Evolutionary conservation across 2,329 filamentous ascomycete species (phyloP).

Genomic region (Macrophomina phaseolina): DNA sequence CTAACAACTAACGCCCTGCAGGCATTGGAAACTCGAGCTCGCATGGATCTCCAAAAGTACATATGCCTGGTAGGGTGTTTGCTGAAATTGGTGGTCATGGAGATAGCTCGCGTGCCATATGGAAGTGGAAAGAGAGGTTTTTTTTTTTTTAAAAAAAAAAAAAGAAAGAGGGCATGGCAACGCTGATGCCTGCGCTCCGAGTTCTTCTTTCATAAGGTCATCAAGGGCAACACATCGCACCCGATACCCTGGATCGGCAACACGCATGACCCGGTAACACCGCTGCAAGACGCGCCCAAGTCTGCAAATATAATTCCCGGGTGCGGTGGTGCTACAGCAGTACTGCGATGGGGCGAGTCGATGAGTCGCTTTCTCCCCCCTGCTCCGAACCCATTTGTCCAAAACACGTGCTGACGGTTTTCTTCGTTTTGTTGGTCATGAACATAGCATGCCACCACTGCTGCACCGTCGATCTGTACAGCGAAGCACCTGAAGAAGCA

Average conservation of each 20-base stretch:
- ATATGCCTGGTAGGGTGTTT: too few relatives aligned
- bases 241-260: slow-evolving; percentile 16
- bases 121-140: too few relatives aligned
- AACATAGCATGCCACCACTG: slow-evolving; percentile 18
- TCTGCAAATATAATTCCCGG: slow-evolving; percentile 50
- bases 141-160: too few relatives aligned
- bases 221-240: slow-evolving; percentile 13
- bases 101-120: too few relatives aligned
- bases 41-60: neutral
- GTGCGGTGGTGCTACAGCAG: slow-evolving; percentile 53
- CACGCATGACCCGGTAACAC: slow-evolving; percentile 10
- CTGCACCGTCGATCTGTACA: slow-evolving; percentile 29
- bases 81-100: too few relatives aligned
- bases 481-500: slow-evolving; percentile 26
- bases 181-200: neutral
- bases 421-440: too few relatives aligned
- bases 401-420: neutral
- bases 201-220: neutral
- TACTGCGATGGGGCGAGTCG: slow-evolving; percentile 40
- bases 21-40: neutral
- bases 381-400: neutral
- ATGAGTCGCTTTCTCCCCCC: neutral
- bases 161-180: neutral
- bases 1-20: neutral
- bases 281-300: slow-evolving; percentile 37